Evolutionary conservation across 768 basidiomycete genomes (phyloP).

Genomic region (Lactarius tabidus): DNA sequence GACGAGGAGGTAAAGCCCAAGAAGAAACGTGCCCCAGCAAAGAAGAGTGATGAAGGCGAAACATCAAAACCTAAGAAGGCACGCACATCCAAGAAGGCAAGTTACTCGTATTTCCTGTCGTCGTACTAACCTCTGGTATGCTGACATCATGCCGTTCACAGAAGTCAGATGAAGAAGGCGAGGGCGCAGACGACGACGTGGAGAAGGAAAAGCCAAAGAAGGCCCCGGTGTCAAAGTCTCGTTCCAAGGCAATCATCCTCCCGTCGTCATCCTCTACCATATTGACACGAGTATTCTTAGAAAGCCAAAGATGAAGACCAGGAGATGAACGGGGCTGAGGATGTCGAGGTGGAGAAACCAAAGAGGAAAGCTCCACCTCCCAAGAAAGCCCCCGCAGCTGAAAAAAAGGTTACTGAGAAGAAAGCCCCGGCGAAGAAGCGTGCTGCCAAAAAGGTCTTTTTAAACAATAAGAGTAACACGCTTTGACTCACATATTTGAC

Average conservation of each 20-base stretch:
- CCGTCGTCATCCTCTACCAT: not conserved
- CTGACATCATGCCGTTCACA: constrained; percentile 21
- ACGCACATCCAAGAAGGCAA: constrained; percentile 25
- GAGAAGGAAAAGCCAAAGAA: constrained; percentile 56
- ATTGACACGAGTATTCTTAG: constrained; percentile 7
- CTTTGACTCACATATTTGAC: not conserved
- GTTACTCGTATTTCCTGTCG: not conserved
- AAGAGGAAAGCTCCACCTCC: constrained; percentile 25
- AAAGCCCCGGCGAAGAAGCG: constrained; percentile 47
- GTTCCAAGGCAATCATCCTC: constrained; percentile 8
- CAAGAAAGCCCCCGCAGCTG: constrained; percentile 36
- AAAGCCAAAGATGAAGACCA: constrained; percentile 56
- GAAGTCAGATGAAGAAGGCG: constrained; percentile 34
- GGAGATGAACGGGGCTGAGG: constrained; percentile 38
- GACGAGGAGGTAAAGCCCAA: constrained; percentile 35
- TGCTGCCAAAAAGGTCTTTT: constrained; percentile 34
- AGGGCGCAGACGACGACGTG: constrained; percentile 37
- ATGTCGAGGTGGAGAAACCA: constrained; percentile 38
- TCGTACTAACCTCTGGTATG: no score
- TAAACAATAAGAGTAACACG: not conserved
- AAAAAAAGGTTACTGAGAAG: constrained; percentile 45
- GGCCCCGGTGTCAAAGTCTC: constrained; percentile 40
- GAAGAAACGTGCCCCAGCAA: constrained; percentile 27
- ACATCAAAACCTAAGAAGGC: constrained; percentile 36
- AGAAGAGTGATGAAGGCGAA: constrained; percentile 36